Evolutionary conservation across 345 rosid genomes (phyloP).

Genomic region (Ceriops tagal): DNA sequence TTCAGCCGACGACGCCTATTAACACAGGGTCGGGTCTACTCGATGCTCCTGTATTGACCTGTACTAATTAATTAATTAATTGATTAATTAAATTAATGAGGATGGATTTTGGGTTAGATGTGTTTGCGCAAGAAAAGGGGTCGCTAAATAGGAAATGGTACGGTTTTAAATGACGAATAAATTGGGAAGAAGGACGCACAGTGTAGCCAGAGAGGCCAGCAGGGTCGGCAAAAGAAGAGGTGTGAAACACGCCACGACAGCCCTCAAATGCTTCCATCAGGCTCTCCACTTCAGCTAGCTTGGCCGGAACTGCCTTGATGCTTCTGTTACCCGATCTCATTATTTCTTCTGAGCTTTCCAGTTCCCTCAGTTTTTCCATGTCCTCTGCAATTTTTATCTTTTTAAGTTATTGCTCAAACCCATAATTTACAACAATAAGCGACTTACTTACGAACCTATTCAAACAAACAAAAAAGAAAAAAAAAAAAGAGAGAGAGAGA

Average conservation of each 20-base stretch:
- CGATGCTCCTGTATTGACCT: too few relatives aligned
- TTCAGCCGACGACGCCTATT: too few relatives aligned
- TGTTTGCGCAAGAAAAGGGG: too few relatives aligned
- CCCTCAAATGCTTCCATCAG: slow-evolving; percentile 65
- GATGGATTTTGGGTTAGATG: too few relatives aligned
- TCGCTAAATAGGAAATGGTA: too few relatives aligned
- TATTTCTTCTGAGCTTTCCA: slow-evolving; percentile 42
- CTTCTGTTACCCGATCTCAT: slow-evolving; percentile 24
- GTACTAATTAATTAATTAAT: too few relatives aligned
- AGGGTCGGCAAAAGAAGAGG: slow-evolving; percentile 69
- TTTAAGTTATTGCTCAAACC: neutral
- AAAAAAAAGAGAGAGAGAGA: too few relatives aligned
- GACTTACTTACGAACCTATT: neutral
- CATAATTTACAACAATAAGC: too few relatives aligned
- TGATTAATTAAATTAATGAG: too few relatives aligned
- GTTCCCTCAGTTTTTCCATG: slow-evolving; percentile 51
- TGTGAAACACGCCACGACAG: slow-evolving; percentile 82
- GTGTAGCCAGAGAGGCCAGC: slow-evolving; percentile 92
- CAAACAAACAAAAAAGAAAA: neutral
- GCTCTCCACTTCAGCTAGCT: slow-evolving; percentile 44
- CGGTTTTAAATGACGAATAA: neutral
- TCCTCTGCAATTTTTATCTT: slow-evolving; percentile 33
- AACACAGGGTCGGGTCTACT: too few relatives aligned
- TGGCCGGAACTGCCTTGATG: slow-evolving; percentile 47
- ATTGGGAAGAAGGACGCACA: slow-evolving; percentile 30